Conservation (phyloP, 1,284 basidiomycete species). For the Cryptococcus hybrid region DNA sequence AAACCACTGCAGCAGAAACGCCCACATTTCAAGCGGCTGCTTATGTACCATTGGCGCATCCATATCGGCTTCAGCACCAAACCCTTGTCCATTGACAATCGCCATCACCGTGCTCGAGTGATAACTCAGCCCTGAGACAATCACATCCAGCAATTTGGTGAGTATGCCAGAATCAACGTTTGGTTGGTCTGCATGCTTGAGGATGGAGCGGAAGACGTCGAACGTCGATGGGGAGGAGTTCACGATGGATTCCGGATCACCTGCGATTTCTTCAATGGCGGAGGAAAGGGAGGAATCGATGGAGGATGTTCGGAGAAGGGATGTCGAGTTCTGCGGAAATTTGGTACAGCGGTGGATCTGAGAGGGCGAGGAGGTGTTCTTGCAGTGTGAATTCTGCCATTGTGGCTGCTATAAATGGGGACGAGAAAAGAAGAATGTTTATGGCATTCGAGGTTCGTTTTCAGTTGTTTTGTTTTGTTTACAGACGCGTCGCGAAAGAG, state of each 20-base stretch:
- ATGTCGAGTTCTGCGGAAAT: slow-evolving; percentile 67
- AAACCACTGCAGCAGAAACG: slow-evolving; percentile 84
- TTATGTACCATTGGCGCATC: slow-evolving; percentile 68
- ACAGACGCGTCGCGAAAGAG: too few species aligned
- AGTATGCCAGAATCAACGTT: slow-evolving; percentile 33
- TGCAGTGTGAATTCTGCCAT: slow-evolving; percentile 62
- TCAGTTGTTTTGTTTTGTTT: too few species aligned
- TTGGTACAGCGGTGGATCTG: slow-evolving; percentile 59
- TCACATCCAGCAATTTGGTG: slow-evolving; percentile 40
- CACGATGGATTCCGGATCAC: slow-evolving; percentile 65
- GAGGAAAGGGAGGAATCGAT: slow-evolving; percentile 47
- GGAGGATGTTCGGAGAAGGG: slow-evolving; percentile 52
- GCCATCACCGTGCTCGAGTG: slow-evolving; percentile 37
- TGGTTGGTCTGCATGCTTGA: slow-evolving; percentile 52
- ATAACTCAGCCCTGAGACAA: slow-evolving; percentile 30
- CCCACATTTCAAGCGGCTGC: slow-evolving; percentile 76
- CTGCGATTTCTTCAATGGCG: slow-evolving; percentile 71
- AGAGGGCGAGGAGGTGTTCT: slow-evolving; percentile 66
- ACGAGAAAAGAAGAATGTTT: too few species aligned
- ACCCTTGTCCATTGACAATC: slow-evolving; percentile 17
- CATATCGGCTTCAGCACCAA: slow-evolving; percentile 57
- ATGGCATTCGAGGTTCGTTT: too few species aligned
- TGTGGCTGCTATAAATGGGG: too few species aligned
- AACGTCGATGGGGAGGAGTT: slow-evolving; percentile 61
- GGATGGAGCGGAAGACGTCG: slow-evolving; percentile 72